phyloP scores from a whole-genome alignment of 805 yeast genomes.

The Yarrowia alimentaria region DNA sequence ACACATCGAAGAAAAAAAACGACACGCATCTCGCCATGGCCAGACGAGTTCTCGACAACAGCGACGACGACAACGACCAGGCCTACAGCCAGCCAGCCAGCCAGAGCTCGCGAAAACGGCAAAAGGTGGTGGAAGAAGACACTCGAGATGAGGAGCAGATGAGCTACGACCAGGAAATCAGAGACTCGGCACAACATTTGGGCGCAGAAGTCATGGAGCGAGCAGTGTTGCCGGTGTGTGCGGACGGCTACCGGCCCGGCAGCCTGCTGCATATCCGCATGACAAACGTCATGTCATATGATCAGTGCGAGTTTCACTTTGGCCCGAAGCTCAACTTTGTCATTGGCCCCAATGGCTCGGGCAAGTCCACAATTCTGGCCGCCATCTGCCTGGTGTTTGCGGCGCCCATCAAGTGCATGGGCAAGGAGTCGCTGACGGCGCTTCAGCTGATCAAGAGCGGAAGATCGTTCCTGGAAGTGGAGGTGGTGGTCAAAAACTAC shows the following conservation, averaged over 20 bases:
- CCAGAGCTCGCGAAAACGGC: no score
- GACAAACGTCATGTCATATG: constrained; percentile 63
- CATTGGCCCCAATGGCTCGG: constrained; percentile 96
- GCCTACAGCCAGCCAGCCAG: no score
- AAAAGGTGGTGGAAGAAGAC: neutral
- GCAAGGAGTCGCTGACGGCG: constrained; percentile 44
- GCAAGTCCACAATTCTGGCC: constrained; percentile 89
- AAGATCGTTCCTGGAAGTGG: constrained; percentile 33
- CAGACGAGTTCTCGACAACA: no score
- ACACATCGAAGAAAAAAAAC: no score
- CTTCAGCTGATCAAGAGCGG: constrained; percentile 75
- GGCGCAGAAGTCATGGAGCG: neutral
- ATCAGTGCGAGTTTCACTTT: constrained; percentile 62
- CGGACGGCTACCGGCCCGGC: constrained; percentile 47
- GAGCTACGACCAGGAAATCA: constrained; percentile 5
- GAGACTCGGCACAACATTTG: neutral
- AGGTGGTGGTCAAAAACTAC: constrained; percentile 26
- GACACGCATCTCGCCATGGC: no score
- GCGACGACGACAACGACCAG: no score
- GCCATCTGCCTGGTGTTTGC: constrained; percentile 81
- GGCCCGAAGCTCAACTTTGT: constrained; percentile 87
- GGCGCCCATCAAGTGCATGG: constrained; percentile 13
- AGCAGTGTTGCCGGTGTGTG: neutral
- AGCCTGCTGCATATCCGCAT: constrained; percentile 52
- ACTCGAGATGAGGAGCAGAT: neutral